These are phyloP conservation scores for Penicillium sp. DNA, from an alignment of 2,329 filamentous ascomycete species.

Conservation along the genomic window DNA sequence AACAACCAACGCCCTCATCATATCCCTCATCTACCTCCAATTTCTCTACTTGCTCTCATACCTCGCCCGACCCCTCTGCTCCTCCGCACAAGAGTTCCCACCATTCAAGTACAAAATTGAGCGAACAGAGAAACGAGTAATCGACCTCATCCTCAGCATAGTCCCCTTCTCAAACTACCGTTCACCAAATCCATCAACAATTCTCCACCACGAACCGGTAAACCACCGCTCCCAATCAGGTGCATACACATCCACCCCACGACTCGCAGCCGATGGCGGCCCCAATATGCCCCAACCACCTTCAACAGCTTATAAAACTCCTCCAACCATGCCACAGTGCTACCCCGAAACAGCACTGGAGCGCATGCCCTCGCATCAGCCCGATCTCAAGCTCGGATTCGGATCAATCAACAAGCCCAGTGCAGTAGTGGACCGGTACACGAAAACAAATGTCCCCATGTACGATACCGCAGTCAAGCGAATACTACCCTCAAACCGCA, in stretches of 20 bases:
- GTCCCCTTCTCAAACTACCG: conserved; percentile 17
- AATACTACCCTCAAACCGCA: not conserved
- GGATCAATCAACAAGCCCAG: not conserved
- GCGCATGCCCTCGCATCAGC: not conserved
- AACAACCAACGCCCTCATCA: conserved; percentile 19
- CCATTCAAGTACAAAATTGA: conserved; percentile 20
- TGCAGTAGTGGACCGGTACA: not conserved
- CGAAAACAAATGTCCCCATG: not conserved
- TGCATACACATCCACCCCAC: not conserved
- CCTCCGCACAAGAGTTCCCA: conserved; percentile 9
- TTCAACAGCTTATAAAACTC: not conserved
- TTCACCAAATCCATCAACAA: conserved; percentile 13
- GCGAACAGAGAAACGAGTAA: conserved; percentile 23
- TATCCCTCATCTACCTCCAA: conserved; percentile 25
- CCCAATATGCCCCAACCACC: not conserved
- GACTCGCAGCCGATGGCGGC: not conserved
- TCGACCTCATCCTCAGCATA: conserved; percentile 21
- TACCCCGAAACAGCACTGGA: conserved; percentile 2
- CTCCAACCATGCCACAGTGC: conserved; percentile 5
- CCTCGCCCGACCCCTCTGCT: conserved; percentile 15
- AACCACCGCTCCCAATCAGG: not conserved
- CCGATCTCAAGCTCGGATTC: not conserved
- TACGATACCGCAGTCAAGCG: conserved; percentile 9
- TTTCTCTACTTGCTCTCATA: conserved; percentile 23
- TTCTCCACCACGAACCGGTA: not conserved